These are phyloP conservation scores for Medicago lupulina DNA, from an alignment of 306 rosid species.

Conservation along the genomic window DNA sequence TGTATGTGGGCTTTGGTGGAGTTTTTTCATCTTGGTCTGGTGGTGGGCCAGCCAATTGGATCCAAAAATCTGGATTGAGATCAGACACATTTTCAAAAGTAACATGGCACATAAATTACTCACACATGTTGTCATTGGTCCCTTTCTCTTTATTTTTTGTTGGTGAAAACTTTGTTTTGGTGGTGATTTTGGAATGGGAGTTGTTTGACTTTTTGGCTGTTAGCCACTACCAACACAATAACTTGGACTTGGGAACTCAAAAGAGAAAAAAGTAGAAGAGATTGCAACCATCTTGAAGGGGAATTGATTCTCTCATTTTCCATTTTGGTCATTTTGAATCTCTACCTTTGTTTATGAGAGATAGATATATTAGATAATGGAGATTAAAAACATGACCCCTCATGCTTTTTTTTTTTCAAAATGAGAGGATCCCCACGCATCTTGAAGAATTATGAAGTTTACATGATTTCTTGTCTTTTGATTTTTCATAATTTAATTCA, in stretches of 20 bases:
- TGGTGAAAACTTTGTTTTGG: constrained; percentile 37
- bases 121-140: constrained; percentile 48
- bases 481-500: neutral
- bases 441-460: constrained; percentile 33
- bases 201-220: constrained; percentile 49
- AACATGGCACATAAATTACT: constrained; percentile 38
- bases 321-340: no score
- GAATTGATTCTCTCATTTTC: no score
- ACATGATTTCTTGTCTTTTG: constrained; percentile 18
- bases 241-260: constrained; percentile 31
- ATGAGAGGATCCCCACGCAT: neutral
- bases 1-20: constrained; percentile 45
- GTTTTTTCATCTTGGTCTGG: constrained; percentile 33
- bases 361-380: no score
- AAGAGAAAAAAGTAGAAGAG: neutral
- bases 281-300: constrained; percentile 25
- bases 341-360: no score
- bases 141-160: constrained; percentile 34
- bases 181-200: constrained; percentile 38
- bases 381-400: no score
- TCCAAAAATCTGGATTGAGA: constrained; percentile 43
- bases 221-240: constrained; percentile 36
- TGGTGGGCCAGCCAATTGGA: constrained; percentile 52
- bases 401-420: no score
- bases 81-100: constrained; percentile 41